Conservation (phyloP, 208 protist genomes). For the Wallacemonas sp. region DNA sequence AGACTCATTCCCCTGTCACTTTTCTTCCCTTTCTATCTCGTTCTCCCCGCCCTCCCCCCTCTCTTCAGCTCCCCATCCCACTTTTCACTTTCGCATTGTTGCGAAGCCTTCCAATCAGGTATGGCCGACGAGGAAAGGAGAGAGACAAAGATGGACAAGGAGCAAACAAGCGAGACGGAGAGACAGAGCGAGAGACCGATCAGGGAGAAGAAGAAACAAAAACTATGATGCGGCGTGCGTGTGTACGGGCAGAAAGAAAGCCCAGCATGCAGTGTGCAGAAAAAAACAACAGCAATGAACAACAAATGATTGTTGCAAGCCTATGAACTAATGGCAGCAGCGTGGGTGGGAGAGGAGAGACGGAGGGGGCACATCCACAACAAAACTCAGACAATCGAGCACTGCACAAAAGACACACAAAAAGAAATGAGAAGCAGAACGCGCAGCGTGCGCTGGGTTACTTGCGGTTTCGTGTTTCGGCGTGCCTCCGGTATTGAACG, state of each 20-base stretch:
- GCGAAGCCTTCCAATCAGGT: no score
- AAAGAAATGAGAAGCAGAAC: constrained; percentile 1
- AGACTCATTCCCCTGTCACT: no score
- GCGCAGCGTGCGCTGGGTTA: neutral
- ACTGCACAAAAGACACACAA: constrained; percentile 7
- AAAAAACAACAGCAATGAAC: neutral
- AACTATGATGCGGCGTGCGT: neutral
- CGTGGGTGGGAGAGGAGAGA: no score
- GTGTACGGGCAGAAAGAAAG: constrained; percentile 3
- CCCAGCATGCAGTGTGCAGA: neutral
- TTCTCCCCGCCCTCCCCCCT: neutral
- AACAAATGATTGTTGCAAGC: no score
- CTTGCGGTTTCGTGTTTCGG: constrained; percentile 28
- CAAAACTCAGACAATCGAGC: no score
- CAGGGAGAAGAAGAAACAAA: neutral
- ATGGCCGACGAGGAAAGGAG: neutral
- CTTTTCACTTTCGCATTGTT: no score
- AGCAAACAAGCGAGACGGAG: no score
- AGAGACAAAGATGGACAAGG: no score
- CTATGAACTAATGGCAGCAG: no score
- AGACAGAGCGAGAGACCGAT: neutral
- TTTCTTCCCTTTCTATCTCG: neutral
- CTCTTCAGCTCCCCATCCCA: no score
- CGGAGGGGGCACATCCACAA: no score
- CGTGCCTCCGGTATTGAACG: constrained; percentile 57